Conservation (phyloP, 805 yeast genomes). For the Ogataea methanolica region DNA sequence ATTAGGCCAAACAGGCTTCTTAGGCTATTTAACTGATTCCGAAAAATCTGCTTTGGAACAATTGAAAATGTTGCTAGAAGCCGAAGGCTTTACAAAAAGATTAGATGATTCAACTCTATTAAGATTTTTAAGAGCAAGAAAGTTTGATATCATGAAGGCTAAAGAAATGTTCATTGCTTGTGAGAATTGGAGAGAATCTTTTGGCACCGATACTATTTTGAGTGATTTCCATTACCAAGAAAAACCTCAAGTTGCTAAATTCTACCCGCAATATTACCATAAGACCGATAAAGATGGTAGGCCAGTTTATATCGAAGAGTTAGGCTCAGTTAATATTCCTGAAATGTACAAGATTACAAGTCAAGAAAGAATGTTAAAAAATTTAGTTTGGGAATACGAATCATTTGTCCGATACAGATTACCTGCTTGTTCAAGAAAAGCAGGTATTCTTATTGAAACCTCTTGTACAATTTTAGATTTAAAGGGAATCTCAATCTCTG, state of each 20-base stretch:
- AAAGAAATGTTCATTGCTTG: slow-evolving; percentile 78
- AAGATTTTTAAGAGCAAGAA: slow-evolving; percentile 92
- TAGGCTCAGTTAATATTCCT: slow-evolving; percentile 83
- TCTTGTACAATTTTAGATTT: slow-evolving; percentile 94
- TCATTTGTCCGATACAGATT: slow-evolving; percentile 77
- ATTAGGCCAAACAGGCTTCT: slow-evolving; percentile 60
- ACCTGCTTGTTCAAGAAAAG: slow-evolving; percentile 90
- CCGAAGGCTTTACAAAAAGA: slow-evolving; percentile 68
- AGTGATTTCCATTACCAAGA: slow-evolving; percentile 89
- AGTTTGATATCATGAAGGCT: slow-evolving; percentile 80
- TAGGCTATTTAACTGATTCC: slow-evolving; percentile 69
- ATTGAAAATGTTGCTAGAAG: slow-evolving; percentile 53
- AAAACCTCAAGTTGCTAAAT: slow-evolving; percentile 82
- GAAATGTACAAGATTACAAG: slow-evolving; percentile 93
- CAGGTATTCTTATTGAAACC: slow-evolving; percentile 79
- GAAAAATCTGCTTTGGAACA: slow-evolving; percentile 59
- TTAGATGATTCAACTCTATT: slow-evolving; percentile 80
- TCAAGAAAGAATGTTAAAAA: slow-evolving; percentile 93
- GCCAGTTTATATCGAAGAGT: slow-evolving; percentile 91
- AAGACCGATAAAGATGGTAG: slow-evolving; percentile 96
- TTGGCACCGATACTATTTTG: slow-evolving; percentile 82
- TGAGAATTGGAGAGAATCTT: slow-evolving; percentile 88
- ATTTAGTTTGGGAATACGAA: slow-evolving; percentile 97
- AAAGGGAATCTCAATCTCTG: slow-evolving; percentile 83
- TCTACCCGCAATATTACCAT: slow-evolving; percentile 96